Evolutionary conservation across 2,329 filamentous ascomycete genomes (phyloP).

Genomic region (Monosporascus sp.): DNA sequence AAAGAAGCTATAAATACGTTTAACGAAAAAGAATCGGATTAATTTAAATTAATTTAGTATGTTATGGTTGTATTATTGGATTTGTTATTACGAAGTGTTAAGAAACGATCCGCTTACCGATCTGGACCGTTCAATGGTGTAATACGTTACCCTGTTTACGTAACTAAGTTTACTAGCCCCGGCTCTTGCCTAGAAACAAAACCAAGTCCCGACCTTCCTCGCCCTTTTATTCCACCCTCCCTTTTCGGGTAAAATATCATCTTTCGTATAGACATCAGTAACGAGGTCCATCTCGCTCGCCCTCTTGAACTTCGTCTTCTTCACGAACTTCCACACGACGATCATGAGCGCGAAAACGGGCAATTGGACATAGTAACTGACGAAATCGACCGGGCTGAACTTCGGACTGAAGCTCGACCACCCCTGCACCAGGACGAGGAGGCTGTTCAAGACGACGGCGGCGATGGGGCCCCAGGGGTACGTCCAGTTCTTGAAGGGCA

Average conservation of each 20-base stretch:
- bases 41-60: no score
- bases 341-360: constrained; percentile 53
- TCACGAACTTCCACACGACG: constrained; percentile 46
- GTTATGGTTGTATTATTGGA: no score
- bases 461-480: constrained; percentile 57
- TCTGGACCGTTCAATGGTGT: no score
- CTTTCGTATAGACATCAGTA: constrained; percentile 36
- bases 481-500: constrained; percentile 63
- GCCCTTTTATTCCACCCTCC: constrained; percentile 17
- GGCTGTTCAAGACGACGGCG: constrained; percentile 49
- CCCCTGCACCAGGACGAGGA: constrained; percentile 59
- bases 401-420: constrained; percentile 56
- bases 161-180: no score
- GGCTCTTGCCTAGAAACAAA: constrained; percentile 8
- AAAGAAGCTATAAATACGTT: no score
- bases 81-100: no score
- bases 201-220: constrained; percentile 15
- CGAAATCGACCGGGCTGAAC: constrained; percentile 55
- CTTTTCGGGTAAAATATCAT: constrained; percentile 21
- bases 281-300: constrained; percentile 44
- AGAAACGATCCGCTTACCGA: no score
- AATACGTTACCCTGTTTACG: no score
- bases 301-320: constrained; percentile 40
- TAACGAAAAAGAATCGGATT: no score
- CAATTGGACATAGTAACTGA: constrained; percentile 59